Percentiles rank a stretch among this genome's conserved stretches.
phyloP scores from a whole-genome alignment of 495 filamentous ascomycete species.

The Pseudoneurospora amorphoporcata region DNA sequence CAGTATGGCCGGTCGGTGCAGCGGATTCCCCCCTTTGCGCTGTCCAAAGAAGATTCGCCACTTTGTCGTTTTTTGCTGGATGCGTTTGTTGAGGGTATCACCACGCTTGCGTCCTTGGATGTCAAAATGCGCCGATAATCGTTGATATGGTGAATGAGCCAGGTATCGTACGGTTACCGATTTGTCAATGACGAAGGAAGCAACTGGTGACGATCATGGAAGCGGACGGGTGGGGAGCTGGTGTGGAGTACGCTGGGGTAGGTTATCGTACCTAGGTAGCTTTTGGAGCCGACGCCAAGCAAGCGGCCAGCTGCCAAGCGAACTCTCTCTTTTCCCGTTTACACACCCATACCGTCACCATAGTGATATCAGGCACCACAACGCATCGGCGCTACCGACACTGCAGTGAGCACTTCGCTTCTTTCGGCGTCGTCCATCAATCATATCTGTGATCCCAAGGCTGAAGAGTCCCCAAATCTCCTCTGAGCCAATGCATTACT shows the following conservation, averaged over 20 bases:
- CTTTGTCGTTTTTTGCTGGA: background rate
- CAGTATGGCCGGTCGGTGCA: background rate
- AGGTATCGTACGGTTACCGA: background rate
- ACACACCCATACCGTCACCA: background rate
- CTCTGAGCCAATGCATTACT: background rate
- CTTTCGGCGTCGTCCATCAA: background rate
- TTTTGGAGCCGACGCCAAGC: background rate
- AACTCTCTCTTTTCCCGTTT: background rate
- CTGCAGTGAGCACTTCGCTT: background rate
- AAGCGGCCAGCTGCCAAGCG: background rate
- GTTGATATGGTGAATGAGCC: background rate
- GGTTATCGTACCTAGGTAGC: background rate
- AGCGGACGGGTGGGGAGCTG: background rate
- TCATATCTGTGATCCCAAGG: background rate
- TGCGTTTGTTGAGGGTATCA: background rate
- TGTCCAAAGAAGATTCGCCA: background rate
- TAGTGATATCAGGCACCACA: background rate
- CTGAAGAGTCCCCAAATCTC: background rate
- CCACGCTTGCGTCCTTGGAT: background rate
- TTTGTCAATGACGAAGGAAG: background rate
- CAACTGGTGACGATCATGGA: background rate
- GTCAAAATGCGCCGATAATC: background rate
- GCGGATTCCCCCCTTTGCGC: slow-evolving; percentile 8
- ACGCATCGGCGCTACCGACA: background rate
- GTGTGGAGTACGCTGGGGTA: background rate